phyloP scores from a whole-genome alignment of 257 asterid genomes.

The Avicennia marina region DNA sequence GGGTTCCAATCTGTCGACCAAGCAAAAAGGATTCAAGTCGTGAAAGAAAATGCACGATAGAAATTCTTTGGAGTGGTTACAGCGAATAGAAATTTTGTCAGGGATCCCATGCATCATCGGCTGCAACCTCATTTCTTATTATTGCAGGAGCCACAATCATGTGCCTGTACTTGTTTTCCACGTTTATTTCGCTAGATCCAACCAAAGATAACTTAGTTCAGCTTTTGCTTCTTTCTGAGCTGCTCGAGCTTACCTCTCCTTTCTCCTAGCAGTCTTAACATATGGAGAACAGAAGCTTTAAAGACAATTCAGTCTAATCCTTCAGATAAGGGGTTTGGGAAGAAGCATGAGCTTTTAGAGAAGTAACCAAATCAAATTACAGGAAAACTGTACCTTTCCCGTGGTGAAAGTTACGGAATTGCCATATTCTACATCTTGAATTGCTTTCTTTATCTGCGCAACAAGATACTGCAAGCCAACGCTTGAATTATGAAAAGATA shows the following conservation, averaged over 20 bases:
- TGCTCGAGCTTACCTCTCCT: constrained; percentile 75
- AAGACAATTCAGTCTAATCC: not conserved
- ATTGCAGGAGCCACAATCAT: constrained; percentile 48
- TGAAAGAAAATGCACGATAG: not conserved
- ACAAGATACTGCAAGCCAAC: constrained; percentile 57
- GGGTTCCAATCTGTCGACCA: constrained; percentile 3
- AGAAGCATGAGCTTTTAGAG: not conserved
- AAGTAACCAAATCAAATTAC: not conserved
- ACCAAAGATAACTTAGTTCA: constrained; percentile 41
- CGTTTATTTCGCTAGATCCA: constrained; percentile 45
- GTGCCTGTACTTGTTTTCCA: constrained; percentile 75
- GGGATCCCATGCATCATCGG: constrained; percentile 87
- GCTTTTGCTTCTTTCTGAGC: constrained; percentile 57
- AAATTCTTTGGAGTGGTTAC: not conserved
- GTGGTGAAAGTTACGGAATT: constrained; percentile 58
- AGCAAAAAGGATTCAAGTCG: not conserved
- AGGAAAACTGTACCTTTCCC: constrained; percentile 59
- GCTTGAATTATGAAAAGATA: constrained; percentile 4
- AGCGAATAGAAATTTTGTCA: constrained; percentile 17
- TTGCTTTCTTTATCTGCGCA: constrained; percentile 80
- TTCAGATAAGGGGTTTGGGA: not conserved
- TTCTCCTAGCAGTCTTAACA: constrained; percentile 67
- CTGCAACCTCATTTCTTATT: constrained; percentile 60
- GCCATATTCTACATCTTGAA: constrained; percentile 80
- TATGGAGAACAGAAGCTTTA: not conserved